Base-by-base conservation (phyloP, 805 yeast genomes). In the Ogataea salicorniae region DNA sequence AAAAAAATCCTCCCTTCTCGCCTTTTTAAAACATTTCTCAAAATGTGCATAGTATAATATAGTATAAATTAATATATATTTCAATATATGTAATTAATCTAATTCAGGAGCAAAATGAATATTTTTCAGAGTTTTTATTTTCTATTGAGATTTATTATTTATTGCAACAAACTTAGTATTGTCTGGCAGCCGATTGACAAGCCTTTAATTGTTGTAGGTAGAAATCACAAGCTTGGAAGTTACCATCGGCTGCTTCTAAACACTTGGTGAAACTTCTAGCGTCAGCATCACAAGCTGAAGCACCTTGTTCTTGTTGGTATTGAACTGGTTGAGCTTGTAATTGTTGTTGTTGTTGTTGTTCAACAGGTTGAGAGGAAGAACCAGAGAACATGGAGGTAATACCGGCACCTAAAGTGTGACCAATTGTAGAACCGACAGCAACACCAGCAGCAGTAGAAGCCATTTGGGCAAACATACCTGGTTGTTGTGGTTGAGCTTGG, bases 401-500 rank as follows among this genome's bases (percentile, higher is more conserved):
- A 61, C 98, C 98, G 53, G 95, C 95, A 72, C 97, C 97, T 49
- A 92, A 58, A 37, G 97, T 89, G 77, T 94, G 99, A 53, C 99
- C 99, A 46, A 92, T 83, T 52, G 98, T 84, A 45, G 97, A 88
- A 61, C 99, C 99, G 48, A 94, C 97, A 46, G 98, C 99, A 40
- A 94, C 99, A 83, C 99, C 99, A 43, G 98, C 99, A 47, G 99
- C 99, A 42, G 99, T 94, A 42, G 95, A 77, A 37, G 98, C 98
- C 99, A 94, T 94, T 73, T 94, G 95, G 50, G 92, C 87, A 62
- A 92, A 91, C 66, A 92, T 61, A 61, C 98, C 97, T 42, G 97
- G 97, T 60, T 76, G 80, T 58, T 61, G 63, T 37, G 80, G 77
- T 63, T 74, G 84, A 41, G 72, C 62, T 39, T 79, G 78, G 34